Evolutionary conservation across 2,329 filamentous ascomycete species (phyloP).

Genomic region (Uncinocarpus reesii): DNA sequence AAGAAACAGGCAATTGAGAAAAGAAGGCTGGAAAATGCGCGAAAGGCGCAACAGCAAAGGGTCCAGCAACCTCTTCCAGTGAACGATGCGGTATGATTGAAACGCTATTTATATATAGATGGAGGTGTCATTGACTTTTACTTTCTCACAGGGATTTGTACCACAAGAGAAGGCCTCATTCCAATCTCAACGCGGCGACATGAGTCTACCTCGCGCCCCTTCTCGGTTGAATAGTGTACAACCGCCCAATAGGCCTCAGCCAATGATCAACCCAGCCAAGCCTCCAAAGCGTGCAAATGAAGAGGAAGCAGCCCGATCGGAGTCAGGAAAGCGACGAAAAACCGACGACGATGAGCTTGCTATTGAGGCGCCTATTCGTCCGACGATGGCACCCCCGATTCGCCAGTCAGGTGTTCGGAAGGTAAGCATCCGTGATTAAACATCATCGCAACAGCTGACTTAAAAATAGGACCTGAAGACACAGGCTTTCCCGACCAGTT

Average conservation of each 20-base stretch:
- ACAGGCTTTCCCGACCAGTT: conserved; percentile 33
- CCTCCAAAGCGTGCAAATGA: conserved; percentile 64
- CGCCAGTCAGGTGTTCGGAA: conserved; percentile 67
- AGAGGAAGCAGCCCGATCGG: conserved; percentile 51
- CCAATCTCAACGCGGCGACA: conserved; percentile 37
- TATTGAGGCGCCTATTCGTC: conserved; percentile 50
- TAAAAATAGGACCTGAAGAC: conserved; percentile 28
- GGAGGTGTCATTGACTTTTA: conserved; percentile 9
- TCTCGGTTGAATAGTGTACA: conserved; percentile 40
- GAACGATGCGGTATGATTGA: conserved; percentile 32
- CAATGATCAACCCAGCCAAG: conserved; percentile 58
- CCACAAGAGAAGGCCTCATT: conserved; percentile 24
- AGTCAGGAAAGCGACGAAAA: conserved; percentile 65
- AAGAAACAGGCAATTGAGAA: conserved; percentile 52
- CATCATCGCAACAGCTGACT: conserved; percentile 26
- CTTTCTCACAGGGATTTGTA: conserved; percentile 19
- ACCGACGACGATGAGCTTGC: conserved; percentile 63
- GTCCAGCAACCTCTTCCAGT: conserved; percentile 29
- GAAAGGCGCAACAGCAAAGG: conserved; percentile 38
- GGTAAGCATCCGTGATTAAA: conserved; percentile 39
- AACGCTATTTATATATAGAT: not conserved
- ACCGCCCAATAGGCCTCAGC: conserved; percentile 50
- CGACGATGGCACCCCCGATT: conserved; percentile 72
- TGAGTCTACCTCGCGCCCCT: conserved; percentile 43
- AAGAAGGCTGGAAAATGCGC: conserved; percentile 39